These are phyloP conservation scores for Stephania japonica DNA, from an alignment of 164 flowering plant genomes.

Conservation along the genomic window DNA sequence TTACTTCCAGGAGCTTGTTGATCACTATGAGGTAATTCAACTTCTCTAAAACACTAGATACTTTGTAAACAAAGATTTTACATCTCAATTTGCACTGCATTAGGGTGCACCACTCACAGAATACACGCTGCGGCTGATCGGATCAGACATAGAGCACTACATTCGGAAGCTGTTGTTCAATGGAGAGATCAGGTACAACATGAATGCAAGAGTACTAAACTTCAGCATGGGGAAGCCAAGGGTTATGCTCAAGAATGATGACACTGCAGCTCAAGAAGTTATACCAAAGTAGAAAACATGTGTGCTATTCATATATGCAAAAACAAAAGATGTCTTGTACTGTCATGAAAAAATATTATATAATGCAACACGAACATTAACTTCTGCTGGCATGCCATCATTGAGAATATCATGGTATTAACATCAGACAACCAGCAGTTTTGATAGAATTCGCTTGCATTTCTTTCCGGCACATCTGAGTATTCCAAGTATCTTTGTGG, in stretches of 20 bases:
- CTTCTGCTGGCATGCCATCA: background rate
- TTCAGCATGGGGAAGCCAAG: constrained; percentile 98
- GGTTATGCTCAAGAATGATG: constrained; percentile 37
- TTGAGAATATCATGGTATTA: background rate
- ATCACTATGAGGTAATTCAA: constrained; percentile 74
- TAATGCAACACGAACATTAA: background rate
- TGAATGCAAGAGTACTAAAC: constrained; percentile 74
- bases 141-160: constrained; percentile 80
- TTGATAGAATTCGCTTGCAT: background rate
- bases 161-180: constrained; percentile 73
- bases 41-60: background rate
- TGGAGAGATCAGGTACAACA: constrained; percentile 86
- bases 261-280: constrained; percentile 31
- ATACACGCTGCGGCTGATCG: constrained; percentile 44
- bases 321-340: background rate
- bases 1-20: constrained; percentile 85
- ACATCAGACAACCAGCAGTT: background rate
- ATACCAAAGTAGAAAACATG: constrained; percentile 11
- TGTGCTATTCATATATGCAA: background rate
- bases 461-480: background rate
- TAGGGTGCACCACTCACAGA: constrained; percentile 85
- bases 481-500: background rate
- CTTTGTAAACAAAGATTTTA: background rate
- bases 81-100: background rate
- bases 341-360: background rate